Base-by-base conservation (phyloP, 257 asterid genomes). In the Fraxinus americana region DNA sequence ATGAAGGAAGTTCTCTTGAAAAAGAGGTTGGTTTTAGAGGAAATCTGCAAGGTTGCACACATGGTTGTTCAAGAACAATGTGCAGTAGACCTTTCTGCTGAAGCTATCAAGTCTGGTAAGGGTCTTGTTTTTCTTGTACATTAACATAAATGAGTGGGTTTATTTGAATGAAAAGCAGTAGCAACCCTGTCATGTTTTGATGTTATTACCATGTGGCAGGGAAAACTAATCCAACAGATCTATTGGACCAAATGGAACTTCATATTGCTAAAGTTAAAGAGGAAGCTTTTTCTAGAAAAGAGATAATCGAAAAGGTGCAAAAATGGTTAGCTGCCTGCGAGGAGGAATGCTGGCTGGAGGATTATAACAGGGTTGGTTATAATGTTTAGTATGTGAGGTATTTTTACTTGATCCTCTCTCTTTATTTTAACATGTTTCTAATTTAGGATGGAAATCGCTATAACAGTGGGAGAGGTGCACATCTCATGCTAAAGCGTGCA, bases 271-370 rank as follows among this genome's bases (percentile, higher is more conserved):
- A 89, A 77, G 91, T 78, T 68, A 88, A 92, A 77, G 98, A 91
- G 78, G 98, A 94, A 80, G 93, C 96, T 70, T 80, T 81, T 70
- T 85, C 90, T 80, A 87, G 98, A 88, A 93, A 89, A 83, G 99
- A 95, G 69, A 90, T 95, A 77, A 91, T 95, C 68, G 99, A 95
- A 74, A 93, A 88, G 92, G 84, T 91, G 72, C 92, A 93, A 54
- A 95, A 93, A 83, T 95, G 99, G 99, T 74, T 91, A 81, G 84
- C 84, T 54, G 97, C 99, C 57, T 89, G 98, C 75, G 97, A 93
- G 70, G 97, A 94, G 87, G 97, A 92, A 85, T n/a, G 84, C 86
- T 95, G 99, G 99, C 88, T 95, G 79, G 99, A 93, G 88, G 98
- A 95, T 82, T 95, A 93, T 90, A 93, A 84, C 76, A 89, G 94